Conservation (phyloP, 2,329 filamentous ascomycete species). For the Aspergillus tamarii region DNA sequence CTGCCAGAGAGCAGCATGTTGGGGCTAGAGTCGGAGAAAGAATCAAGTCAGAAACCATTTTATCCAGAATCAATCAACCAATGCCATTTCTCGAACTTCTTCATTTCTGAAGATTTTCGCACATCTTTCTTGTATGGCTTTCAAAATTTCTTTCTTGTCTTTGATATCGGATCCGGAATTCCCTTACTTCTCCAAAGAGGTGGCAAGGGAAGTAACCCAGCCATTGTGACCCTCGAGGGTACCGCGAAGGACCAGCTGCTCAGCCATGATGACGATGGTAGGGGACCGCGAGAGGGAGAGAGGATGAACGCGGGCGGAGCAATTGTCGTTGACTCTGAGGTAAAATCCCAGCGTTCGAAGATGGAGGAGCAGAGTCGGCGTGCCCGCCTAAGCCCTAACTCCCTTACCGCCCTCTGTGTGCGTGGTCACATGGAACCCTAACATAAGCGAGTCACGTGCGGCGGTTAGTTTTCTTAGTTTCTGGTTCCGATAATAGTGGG, state of each 20-base stretch:
- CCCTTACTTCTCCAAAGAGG: constrained; percentile 95
- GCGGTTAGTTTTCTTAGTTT: constrained; percentile 11
- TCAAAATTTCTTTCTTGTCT: constrained; percentile 13
- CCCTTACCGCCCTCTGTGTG: constrained; percentile 35
- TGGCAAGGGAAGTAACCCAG: constrained; percentile 98
- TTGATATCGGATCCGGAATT: constrained; percentile 18
- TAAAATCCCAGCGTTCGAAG: constrained; percentile 42
- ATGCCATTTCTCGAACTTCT: constrained; percentile 13
- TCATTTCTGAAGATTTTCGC: constrained; percentile 4
- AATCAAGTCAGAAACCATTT: constrained; percentile 40
- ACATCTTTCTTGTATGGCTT: constrained; percentile 16
- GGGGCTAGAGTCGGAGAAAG: constrained; percentile 62
- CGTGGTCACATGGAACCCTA: constrained; percentile 29
- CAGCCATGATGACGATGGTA: constrained; percentile 68
- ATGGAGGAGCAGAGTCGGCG: constrained; percentile 36
- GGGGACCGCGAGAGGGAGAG: constrained; percentile 41
- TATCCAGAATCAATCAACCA: constrained; percentile 31
- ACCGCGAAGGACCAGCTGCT: constrained; percentile 94
- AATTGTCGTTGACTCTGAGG: constrained; percentile 44
- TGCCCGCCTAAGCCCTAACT: constrained; percentile 42
- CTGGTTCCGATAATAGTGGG: background rate
- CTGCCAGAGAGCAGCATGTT: constrained; percentile 99
- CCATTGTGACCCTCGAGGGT: constrained; percentile 99
- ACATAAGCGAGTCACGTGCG: constrained; percentile 21
- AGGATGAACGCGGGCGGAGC: constrained; percentile 44